Percentiles rank a stretch among this genome's conserved stretches.
These are phyloP conservation scores for Pycnococcus provasolii DNA, from an alignment of 139 green algal species.

Conservation along the genomic window DNA sequence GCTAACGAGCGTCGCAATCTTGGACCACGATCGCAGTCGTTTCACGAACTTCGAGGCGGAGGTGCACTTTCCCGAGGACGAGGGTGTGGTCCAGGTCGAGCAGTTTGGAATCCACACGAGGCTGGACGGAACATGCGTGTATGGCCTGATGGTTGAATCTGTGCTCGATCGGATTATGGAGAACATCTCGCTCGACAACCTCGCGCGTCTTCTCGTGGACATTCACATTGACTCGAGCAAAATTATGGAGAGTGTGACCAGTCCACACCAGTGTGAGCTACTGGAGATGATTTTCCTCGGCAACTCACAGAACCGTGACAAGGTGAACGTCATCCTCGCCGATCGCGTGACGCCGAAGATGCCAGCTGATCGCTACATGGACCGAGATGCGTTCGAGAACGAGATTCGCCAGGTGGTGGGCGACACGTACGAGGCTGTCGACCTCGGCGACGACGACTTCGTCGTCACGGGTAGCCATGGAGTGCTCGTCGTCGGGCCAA, in stretches of 20 bases:
- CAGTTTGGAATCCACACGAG: conserved; percentile 23
- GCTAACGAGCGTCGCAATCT: conserved; percentile 17
- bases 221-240: conserved; percentile 19
- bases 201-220: conserved; percentile 27
- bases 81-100: conserved; percentile 25
- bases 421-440: conserved; percentile 25
- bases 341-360: conserved; percentile 7
- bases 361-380: conserved; percentile 19
- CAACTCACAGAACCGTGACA: conserved; percentile 16
- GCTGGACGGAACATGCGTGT: conserved; percentile 19
- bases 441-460: conserved; percentile 15
- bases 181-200: conserved; percentile 28
- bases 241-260: conserved; percentile 17
- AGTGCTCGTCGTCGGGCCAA: conserved; percentile 8
- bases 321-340: conserved; percentile 25
- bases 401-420: conserved; percentile 21
- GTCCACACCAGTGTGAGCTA: conserved; percentile 16
- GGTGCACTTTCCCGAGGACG: conserved; percentile 28
- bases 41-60: conserved; percentile 28
- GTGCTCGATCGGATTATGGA: conserved; percentile 24
- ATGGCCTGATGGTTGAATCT: conserved; percentile 19
- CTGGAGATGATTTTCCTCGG: conserved; percentile 18
- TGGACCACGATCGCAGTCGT: conserved; percentile 21
- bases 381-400: conserved; percentile 27
- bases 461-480: conserved; percentile 21